Base-by-base conservation (phyloP, 352 stramenopile genomes). In the Pythium grandisporangium region DNA sequence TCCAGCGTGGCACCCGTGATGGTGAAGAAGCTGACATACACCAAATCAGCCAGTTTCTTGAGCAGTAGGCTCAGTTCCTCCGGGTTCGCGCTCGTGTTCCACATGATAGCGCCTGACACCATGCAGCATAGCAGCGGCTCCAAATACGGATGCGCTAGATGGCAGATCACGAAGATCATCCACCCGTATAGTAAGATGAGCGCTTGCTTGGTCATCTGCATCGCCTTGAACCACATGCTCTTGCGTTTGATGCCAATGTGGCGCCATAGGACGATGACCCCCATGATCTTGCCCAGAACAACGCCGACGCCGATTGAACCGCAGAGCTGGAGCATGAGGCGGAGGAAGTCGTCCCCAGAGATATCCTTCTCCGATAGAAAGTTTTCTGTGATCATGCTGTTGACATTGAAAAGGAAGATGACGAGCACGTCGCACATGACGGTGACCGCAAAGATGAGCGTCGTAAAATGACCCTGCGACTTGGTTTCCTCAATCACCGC, bases 21-120 rank as follows among this genome's bases (percentile, higher is more conserved):
- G 30, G 72, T 83, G 49, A 85, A 85, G 39, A 85, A 85, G 38
- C 65, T 71, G n/a, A 85, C 69, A 44, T 83, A 85, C 21, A 85
- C 67, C 14, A 81, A 37, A 38, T 80, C 63, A 4, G 66, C 68
- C 8, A 83, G 46, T 1, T 66, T 55, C 37, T 78, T 72, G 20
- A 84, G 38, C 32, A 84, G 42, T 13, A 78, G 45, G 5, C 51
- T 50, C 13, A 84, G 60, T 19, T 84, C 70, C 30, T 84, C 70
- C 2, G 67, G 64, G 23, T 78, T 75, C 0, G 62, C 37, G 29
- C 55, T 74, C 19, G 61, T 61, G 47, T 84, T 84, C 67, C 67
- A 84, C 70, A 84, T 74, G 21, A 77, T 61, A 0, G 67, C 67
- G 10, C 71, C 71, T 2, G 66, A 67, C 13, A 84, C 66, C 71